Evolutionary conservation across 768 basidiomycete species (phyloP).

Genomic region (Mycena kentingensis): DNA sequence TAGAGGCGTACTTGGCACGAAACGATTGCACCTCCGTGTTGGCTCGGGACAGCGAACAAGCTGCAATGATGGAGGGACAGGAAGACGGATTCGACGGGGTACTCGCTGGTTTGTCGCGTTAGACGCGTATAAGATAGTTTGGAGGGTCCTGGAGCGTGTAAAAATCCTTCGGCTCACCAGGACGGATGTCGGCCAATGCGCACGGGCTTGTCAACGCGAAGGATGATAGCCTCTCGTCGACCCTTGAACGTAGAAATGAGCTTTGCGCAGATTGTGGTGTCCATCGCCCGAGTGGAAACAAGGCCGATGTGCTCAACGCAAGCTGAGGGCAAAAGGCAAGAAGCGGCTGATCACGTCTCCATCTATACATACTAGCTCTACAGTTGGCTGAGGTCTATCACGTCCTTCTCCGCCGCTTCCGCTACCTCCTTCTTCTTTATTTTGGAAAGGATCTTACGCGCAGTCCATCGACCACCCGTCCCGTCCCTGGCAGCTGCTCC

Average conservation of each 20-base stretch:
- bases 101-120: no score
- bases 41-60: slow-evolving; percentile 60
- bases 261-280: slow-evolving; percentile 1
- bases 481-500: slow-evolving; percentile 39
- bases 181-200: not conserved
- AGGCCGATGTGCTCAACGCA: no score
- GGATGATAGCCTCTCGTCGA: not conserved
- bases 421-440: slow-evolving; percentile 33
- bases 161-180: not conserved
- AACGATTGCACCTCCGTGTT: slow-evolving; percentile 70
- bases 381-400: slow-evolving; percentile 23
- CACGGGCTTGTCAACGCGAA: not conserved
- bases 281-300: no score
- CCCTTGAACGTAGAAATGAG: not conserved
- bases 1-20: slow-evolving; percentile 73
- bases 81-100: slow-evolving; percentile 2
- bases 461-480: slow-evolving; percentile 38
- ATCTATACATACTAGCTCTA: not conserved
- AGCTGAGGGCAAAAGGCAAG: no score
- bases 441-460: slow-evolving; percentile 38
- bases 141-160: not conserved
- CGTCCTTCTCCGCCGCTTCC: slow-evolving; percentile 14
- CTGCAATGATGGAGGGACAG: slow-evolving; percentile 7
- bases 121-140: not conserved
- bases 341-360: no score